These are phyloP conservation scores for Dichotomopilus funicola DNA, from an alignment of 2,329 filamentous ascomycete genomes.

Conservation along the genomic window DNA sequence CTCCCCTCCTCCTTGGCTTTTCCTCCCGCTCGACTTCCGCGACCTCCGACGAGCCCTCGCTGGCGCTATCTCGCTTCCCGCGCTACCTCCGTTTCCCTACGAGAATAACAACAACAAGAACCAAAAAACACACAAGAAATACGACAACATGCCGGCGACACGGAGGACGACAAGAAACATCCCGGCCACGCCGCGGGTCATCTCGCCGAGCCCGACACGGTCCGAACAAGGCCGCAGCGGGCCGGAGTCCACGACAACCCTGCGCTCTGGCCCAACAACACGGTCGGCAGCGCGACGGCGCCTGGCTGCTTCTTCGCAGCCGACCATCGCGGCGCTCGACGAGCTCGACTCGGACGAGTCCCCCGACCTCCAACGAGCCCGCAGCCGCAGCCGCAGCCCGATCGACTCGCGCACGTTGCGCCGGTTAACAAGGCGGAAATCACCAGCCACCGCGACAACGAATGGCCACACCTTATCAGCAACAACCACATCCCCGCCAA, in stretches of 20 bases:
- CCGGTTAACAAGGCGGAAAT: slow-evolving; percentile 40
- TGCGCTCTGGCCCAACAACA: slow-evolving; percentile 66
- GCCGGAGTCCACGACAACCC: slow-evolving; percentile 40
- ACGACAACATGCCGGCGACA: slow-evolving; percentile 35
- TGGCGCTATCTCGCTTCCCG: slow-evolving; percentile 50
- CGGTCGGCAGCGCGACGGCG: slow-evolving; percentile 63
- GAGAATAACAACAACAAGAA: slow-evolving; percentile 34
- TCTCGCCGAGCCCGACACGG: slow-evolving; percentile 77
- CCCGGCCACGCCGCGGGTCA: slow-evolving; percentile 77
- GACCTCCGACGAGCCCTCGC: slow-evolving; percentile 45
- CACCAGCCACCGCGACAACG: slow-evolving; percentile 20
- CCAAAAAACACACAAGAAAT: no score
- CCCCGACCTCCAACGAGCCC: slow-evolving; percentile 52
- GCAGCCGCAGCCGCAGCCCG: slow-evolving; percentile 67
- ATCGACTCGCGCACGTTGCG: slow-evolving; percentile 46
- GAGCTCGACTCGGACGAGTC: slow-evolving; percentile 45
- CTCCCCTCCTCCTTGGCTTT: no score
- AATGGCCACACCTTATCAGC: background rate
- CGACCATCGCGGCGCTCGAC: slow-evolving; percentile 47
- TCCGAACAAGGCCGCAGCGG: slow-evolving; percentile 48
- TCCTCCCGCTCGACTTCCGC: slow-evolving; percentile 38
- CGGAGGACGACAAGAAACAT: slow-evolving; percentile 45
- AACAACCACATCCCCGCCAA: slow-evolving; percentile 13
- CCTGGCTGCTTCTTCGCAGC: slow-evolving; percentile 45
- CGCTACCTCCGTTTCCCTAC: slow-evolving; percentile 53